Evolutionary conservation across 2,329 filamentous ascomycete species (phyloP), one percentile per base, ranked within the genome.

Genomic region (Alternaria triticina): DNA sequence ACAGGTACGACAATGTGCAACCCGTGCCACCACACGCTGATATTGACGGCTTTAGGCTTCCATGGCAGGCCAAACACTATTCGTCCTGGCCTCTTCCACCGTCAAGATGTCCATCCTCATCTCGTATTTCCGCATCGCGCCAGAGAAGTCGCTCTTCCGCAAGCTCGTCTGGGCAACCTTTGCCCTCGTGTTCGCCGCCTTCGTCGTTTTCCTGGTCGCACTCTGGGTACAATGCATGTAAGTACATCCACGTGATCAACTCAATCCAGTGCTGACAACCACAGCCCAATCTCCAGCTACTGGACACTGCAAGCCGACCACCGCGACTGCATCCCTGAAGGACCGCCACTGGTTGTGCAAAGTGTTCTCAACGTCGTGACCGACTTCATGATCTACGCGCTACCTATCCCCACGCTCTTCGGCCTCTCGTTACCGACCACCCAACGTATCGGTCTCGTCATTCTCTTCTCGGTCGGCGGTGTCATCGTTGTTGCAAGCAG

Each of bases 341-440:
- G 83, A 17, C 77, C 77, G 4, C 77, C 78, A n/a, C 81, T 82
- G 5, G 70, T 85, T 6, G 78, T 76, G 28, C 79, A 81, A 33
- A 82, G 80, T 6, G 72, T 81, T 4, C 70, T 85, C 54, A 84
- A 83, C 57, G 82, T 81, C 28, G 67, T 82, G 7, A 81, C 82
- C 10, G 83, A 85, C 66, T 77, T 84, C 43, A 76, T 83, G 58
- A 80, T 82, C 43, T 83, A 83, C 6, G 67, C 80, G 3, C 72
- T 84, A 1, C 83, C 83, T 0, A 82, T 85, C 12, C 83, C 82
- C 2, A 81, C 84, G 15, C 77, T 85, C 33, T 81, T 82, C 70
- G 70, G 73, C n/a, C 77, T 85, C 17, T 78, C 79, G 27, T 82
- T 85, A 65, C 82, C 82, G 2, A 71, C 80, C 57, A 74, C 70